phyloP scores from a whole-genome alignment of 169 alveolate genomes.

The Plasmodium berghei region DNA sequence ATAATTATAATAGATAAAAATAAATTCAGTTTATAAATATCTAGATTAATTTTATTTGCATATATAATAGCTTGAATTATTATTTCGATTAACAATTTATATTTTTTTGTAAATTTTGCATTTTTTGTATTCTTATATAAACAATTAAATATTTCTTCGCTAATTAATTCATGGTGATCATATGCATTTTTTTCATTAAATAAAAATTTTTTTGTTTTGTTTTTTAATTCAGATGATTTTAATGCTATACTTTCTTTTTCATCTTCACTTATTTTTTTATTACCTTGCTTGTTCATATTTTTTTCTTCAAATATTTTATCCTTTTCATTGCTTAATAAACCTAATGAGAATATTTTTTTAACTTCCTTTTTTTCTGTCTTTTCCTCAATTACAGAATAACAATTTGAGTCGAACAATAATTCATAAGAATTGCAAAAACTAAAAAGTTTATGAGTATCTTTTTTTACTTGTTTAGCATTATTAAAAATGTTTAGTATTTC shows the following conservation, averaged over 20 bases:
- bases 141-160: slow-evolving; percentile 27
- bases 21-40: slow-evolving; percentile 55
- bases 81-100: slow-evolving; percentile 14
- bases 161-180: slow-evolving; percentile 29
- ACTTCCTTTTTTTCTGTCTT: neutral
- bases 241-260: neutral
- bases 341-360: neutral
- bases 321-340: neutral
- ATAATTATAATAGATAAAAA: slow-evolving; percentile 59
- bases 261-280: neutral
- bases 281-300: neutral
- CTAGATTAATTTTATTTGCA: slow-evolving; percentile 35
- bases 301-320: neutral
- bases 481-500: slow-evolving; percentile 24
- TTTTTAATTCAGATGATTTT: neutral
- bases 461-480: slow-evolving; percentile 6
- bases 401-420: slow-evolving; percentile 21
- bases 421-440: neutral
- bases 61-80: slow-evolving; percentile 54
- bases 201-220: neutral
- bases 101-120: slow-evolving; percentile 7
- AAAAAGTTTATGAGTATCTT: slow-evolving; percentile 7
- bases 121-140: slow-evolving; percentile 1
- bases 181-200: slow-evolving; percentile 21
- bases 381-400: slow-evolving; percentile 7